A percentile compares a stretch with the other conserved stretches of the same genome.
phyloP scores from a whole-genome alignment of 139 green algal genomes.

The Chlorella sp. region DNA sequence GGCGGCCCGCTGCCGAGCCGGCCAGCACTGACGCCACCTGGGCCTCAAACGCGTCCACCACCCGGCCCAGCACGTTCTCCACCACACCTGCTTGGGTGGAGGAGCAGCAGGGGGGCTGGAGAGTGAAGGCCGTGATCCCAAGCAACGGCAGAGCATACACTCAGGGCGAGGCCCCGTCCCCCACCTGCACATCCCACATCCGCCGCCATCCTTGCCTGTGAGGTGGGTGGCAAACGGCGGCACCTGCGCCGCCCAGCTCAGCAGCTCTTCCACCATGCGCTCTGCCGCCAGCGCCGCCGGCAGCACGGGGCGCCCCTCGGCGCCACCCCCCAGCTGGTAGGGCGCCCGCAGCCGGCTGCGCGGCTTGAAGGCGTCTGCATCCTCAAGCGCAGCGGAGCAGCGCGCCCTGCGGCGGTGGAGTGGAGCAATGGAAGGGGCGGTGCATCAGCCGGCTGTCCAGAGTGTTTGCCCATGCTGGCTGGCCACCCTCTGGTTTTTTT shows the following conservation, averaged over 20 bases:
- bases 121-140: no score
- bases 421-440: not conserved
- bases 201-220: not conserved
- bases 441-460: no score
- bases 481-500: no score
- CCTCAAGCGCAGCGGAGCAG: conserved; percentile 62
- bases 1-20: conserved; percentile 1
- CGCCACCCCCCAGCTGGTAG: conserved; percentile 25
- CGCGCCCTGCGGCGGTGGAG: conserved; percentile 38
- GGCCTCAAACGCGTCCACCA: conserved; percentile 65
- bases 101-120: not conserved
- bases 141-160: no score
- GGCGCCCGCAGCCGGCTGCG: conserved; percentile 32
- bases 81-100: conserved; percentile 57
- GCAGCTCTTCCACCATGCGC: conserved; percentile 62
- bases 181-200: no score
- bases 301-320: conserved; percentile 54
- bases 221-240: conserved; percentile 42
- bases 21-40: conserved; percentile 12
- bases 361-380: conserved; percentile 64
- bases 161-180: no score
- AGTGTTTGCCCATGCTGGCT: no score
- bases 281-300: conserved; percentile 58
- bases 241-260: conserved; percentile 59
- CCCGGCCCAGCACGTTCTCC: conserved; percentile 69